Conservation (phyloP, 495 filamentous ascomycete species). For the Penicillium diatomitis region DNA sequence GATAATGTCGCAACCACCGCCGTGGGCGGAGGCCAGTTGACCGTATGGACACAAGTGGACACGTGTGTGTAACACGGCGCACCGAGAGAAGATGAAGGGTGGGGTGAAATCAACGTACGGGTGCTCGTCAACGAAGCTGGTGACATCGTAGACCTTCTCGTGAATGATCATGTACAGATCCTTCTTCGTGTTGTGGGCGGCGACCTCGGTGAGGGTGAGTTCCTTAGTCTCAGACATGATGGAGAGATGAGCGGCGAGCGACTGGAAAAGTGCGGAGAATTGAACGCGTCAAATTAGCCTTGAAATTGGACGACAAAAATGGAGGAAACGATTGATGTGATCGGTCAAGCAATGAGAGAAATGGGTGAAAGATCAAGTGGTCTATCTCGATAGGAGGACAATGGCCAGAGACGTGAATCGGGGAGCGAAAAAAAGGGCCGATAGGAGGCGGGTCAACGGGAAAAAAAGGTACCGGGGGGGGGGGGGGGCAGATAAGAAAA, state of each 20-base stretch:
- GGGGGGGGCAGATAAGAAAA: not conserved
- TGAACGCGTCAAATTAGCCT: too few relatives aligned
- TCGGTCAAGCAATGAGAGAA: too few relatives aligned
- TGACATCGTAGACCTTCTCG: slow-evolving; percentile 89
- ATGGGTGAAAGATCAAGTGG: too few relatives aligned
- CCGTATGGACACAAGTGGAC: not conserved
- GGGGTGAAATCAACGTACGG: slow-evolving; percentile 60
- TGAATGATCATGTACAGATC: slow-evolving; percentile 87
- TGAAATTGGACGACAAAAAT: too few relatives aligned
- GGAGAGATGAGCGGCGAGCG: not conserved
- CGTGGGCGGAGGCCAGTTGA: not conserved
- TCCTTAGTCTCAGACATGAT: slow-evolving; percentile 57
- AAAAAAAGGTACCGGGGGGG: not conserved
- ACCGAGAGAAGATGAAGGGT: not conserved
- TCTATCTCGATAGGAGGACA: not conserved
- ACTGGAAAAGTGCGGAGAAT: too few relatives aligned
- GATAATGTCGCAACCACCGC: not conserved
- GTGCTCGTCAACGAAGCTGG: slow-evolving; percentile 94
- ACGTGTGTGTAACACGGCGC: too few relatives aligned
- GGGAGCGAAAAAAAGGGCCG: not conserved
- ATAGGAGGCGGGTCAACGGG: not conserved
- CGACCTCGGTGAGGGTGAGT: slow-evolving; percentile 77
- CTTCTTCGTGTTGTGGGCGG: slow-evolving; percentile 90
- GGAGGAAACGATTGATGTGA: too few relatives aligned
- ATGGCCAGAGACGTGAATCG: too few relatives aligned